Conservation (phyloP, 2,329 filamentous ascomycete genomes). For the Fusarium sp. region DNA sequence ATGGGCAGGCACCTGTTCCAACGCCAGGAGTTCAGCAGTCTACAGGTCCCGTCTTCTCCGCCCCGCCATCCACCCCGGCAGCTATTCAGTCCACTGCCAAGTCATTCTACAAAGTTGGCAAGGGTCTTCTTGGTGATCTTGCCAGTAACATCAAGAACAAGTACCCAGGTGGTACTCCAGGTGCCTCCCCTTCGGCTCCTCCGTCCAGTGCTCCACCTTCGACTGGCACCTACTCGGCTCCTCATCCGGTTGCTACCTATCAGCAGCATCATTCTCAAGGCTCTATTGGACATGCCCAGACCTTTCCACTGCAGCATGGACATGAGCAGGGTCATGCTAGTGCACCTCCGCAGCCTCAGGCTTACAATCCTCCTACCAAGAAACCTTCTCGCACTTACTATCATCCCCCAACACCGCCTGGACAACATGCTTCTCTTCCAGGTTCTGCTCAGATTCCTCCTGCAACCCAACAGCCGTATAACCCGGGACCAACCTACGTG, state of each 20-base stretch:
- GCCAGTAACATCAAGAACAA: slow-evolving; percentile 32
- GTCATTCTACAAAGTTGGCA: slow-evolving; percentile 22
- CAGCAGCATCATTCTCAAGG: slow-evolving; percentile 12
- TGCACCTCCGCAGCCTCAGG: neutral
- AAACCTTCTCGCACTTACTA: neutral
- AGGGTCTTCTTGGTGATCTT: slow-evolving; percentile 18
- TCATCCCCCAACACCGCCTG: neutral
- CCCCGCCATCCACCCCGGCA: slow-evolving; percentile 6
- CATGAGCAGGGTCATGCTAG: neutral
- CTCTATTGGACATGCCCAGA: slow-evolving; percentile 5
- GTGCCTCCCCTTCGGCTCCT: neutral
- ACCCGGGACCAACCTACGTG: neutral
- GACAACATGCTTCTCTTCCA: slow-evolving; percentile 5
- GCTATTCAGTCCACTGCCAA: slow-evolving; percentile 14
- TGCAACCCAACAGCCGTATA: neutral
- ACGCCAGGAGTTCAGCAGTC: slow-evolving; percentile 11
- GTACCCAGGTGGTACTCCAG: slow-evolving; percentile 8
- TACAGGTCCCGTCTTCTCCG: slow-evolving; percentile 13
- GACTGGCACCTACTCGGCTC: neutral
- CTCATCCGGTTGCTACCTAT: neutral
- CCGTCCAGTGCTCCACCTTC: neutral
- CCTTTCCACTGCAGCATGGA: slow-evolving; percentile 2
- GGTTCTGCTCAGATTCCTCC: neutral
- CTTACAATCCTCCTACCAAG: neutral
- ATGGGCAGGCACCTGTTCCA: slow-evolving; percentile 23